These are phyloP conservation scores for Rhododendron simsii DNA, from an alignment of 148 eudicot genomes.

Conservation along the genomic window DNA sequence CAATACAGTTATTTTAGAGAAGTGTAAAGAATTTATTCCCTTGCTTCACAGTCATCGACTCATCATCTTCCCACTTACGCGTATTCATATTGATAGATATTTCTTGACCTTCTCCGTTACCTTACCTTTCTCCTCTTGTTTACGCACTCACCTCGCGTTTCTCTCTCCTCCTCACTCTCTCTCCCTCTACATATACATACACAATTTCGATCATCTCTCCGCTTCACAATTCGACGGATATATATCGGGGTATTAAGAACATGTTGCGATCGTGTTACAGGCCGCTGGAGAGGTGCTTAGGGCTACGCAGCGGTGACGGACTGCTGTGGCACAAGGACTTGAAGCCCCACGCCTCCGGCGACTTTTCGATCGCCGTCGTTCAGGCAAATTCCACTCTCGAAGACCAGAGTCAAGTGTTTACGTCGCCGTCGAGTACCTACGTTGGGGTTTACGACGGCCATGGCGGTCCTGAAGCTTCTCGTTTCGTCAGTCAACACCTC, in stretches of 20 bases:
- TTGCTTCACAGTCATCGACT: neutral
- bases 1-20: too few species aligned
- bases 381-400: conserved; percentile 84
- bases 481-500: conserved; percentile 59
- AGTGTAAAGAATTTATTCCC: too few species aligned
- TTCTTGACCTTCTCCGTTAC: neutral
- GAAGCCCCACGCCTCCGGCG: conserved; percentile 85
- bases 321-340: conserved; percentile 73
- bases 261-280: conserved; percentile 49
- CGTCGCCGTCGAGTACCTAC: conserved; percentile 62
- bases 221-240: neutral
- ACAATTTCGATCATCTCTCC: neutral
- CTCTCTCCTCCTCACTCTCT: neutral
- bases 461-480: conserved; percentile 90
- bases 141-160: neutral
- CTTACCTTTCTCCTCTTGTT: neutral
- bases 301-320: conserved; percentile 46
- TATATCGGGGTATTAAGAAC: neutral
- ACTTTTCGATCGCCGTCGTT: conserved; percentile 85
- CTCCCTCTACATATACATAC: neutral
- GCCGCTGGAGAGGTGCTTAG: conserved; percentile 44
- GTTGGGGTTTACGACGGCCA: conserved; percentile 96
- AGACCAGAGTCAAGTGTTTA: conserved; percentile 76
- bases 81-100: neutral
- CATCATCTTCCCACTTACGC: neutral